Base-by-base conservation (phyloP, 2,329 filamentous ascomycete species). In the Rutstroemia sp. region DNA sequence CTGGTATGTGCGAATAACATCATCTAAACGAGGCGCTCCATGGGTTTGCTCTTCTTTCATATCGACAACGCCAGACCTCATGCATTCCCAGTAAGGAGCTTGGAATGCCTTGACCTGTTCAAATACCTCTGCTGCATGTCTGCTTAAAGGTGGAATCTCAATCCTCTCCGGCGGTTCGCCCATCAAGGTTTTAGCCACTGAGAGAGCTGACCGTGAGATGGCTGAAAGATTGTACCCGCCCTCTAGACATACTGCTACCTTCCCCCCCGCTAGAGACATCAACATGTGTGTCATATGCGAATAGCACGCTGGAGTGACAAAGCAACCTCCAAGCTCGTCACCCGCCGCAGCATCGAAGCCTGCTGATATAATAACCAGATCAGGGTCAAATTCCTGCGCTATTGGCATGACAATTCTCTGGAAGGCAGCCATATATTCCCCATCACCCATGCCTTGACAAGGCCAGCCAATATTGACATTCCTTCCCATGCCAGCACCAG, bases 221-320 rank as follows among this genome's bases (percentile, higher is more conserved):
- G 94, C 94, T 49, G 84, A 78, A 23, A 99, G 82, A 66, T 97
- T 97, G 72, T 99, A 99, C 8, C 94, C 94, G 21, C 94, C 94
- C 74, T 99, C 94, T 2, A 99, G 78, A 68, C 92, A 96, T 8
- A 96, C 92, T 2, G 90, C 88, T 14, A 99, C 80, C 68, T 92
- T 96, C 27, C 94, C 94, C 46, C 85, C 80, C 0, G 94, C 92
- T 19, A 99, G 78, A 2, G 90, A 91, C 92, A 96, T 97, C 49
- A 99, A 81, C 92, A 97, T 96, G 69, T 96, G 91, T 16, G 94
- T 97, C 94, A 99, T 97, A 69, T 99, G 92, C 14, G 92, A 90
- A 69, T 97, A 99, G 69, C 94, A 95, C 4, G 85, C 75, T 0
- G 94, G 94, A 1, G 91, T 87, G 5, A 99, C 94, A 67, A 90